Percentiles rank a stretch among this genome's conserved stretches.
Evolutionary conservation across 1,284 basidiomycete genomes (phyloP).

Genomic region (Ceratobasidium sp.): DNA sequence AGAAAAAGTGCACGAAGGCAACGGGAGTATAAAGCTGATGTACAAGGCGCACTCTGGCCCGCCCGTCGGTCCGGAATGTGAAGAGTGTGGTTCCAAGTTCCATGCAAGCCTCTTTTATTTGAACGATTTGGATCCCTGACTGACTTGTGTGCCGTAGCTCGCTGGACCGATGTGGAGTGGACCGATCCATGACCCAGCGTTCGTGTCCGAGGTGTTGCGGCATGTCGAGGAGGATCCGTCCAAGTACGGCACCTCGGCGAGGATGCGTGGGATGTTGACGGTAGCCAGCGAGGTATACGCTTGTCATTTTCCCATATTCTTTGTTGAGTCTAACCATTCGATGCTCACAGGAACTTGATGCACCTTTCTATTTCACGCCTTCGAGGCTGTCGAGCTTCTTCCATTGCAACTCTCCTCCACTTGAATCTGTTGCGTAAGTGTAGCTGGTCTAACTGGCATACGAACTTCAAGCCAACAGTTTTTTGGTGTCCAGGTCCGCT

Average conservation of each 20-base stretch:
- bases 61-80: conserved; percentile 71
- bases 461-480: background rate
- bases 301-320: conserved; percentile 2
- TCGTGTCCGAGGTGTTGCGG: conserved; percentile 78
- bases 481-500: conserved; percentile 73
- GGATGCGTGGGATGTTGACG: conserved; percentile 97
- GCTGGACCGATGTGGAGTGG: conserved; percentile 98
- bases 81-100: conserved; percentile 80
- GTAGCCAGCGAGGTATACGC: conserved; percentile 82
- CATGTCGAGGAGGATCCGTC: conserved; percentile 72
- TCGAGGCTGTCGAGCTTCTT: conserved; percentile 83
- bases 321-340: background rate
- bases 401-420: conserved; percentile 81
- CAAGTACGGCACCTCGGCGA: conserved; percentile 79
- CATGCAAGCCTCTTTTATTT: conserved; percentile 65
- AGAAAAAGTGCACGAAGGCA: conserved; percentile 67
- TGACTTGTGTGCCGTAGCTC: conserved; percentile 60
- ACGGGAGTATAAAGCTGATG: conserved; percentile 64
- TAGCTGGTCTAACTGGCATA: background rate
- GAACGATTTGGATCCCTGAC: conserved; percentile 1
- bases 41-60: conserved; percentile 84
- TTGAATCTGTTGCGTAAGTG: conserved; percentile 78
- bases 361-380: conserved; percentile 93
- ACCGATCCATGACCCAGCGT: conserved; percentile 81
- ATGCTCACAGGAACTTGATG: conserved; percentile 73